These are phyloP conservation scores for Nitzschia palea DNA, from an alignment of 108 stramenopile species.

Conservation along the genomic window DNA sequence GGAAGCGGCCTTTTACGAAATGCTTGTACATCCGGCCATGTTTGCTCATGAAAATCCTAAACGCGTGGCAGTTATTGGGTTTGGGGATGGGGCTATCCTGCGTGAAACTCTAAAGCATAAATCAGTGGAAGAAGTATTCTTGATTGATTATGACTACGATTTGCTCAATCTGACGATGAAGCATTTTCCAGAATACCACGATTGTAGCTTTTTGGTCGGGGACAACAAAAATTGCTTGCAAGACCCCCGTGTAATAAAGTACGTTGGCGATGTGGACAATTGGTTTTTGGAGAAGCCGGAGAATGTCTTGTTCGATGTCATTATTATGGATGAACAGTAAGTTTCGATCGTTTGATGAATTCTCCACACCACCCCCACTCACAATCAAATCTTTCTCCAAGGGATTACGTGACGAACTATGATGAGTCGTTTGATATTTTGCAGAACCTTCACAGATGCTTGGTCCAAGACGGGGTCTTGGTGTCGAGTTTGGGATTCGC, in stretches of 20 bases:
- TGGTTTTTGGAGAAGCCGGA: slow-evolving; percentile 44
- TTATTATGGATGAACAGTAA: slow-evolving; percentile 54
- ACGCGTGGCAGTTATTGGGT: slow-evolving; percentile 74
- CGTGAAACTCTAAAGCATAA: slow-evolving; percentile 87
- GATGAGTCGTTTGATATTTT: background rate
- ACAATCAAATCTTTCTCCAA: background rate
- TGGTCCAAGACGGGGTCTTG: slow-evolving; percentile 40
- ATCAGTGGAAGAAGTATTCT: slow-evolving; percentile 64
- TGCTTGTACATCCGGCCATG: slow-evolving; percentile 94
- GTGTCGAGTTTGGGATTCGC: slow-evolving; percentile 47
- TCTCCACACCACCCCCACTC: too few relatives aligned
- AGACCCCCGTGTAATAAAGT: slow-evolving; percentile 47
- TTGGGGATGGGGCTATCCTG: slow-evolving; percentile 80
- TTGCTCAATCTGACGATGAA: slow-evolving; percentile 40
- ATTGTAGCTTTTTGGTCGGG: slow-evolving; percentile 49
- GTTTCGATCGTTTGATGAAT: slow-evolving; percentile 9
- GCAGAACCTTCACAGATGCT: background rate
- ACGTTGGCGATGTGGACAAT: slow-evolving; percentile 34
- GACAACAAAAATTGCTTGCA: slow-evolving; percentile 55
- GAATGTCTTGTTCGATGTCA: slow-evolving; percentile 42
- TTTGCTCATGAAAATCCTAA: slow-evolving; percentile 76
- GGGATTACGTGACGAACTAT: background rate
- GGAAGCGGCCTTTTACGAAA: slow-evolving; percentile 53
- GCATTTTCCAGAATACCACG: slow-evolving; percentile 47
- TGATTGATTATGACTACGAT: slow-evolving; percentile 60